Evolutionary conservation across 306 rosid species (phyloP), one percentile per base, ranked within the genome.

Genomic region (Lotus japonicus): DNA sequence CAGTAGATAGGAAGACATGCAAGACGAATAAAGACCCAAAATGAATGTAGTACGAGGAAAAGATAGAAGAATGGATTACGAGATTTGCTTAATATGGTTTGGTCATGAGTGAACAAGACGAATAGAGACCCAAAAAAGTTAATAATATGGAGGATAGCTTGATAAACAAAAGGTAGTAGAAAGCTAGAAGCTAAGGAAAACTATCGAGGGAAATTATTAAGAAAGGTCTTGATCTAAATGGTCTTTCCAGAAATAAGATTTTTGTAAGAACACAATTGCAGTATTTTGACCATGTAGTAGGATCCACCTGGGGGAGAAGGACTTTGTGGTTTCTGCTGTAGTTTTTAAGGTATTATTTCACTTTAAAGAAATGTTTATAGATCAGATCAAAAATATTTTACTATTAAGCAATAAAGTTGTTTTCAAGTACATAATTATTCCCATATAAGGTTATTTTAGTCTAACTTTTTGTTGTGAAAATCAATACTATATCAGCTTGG

Each of bases 381-480:
- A 41, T 59, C 56, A 2, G 33, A 51, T 68, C n/a, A 13, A 55
- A 51, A 68, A 73, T 42, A 16, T 17, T 17, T 53, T 6, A 31
- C 67, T 41, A 15, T 62, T 64, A 63, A 2, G 63, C 64, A 39
- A 75, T n/a, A 41, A 65, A 45, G 28, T 18, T 55, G 39, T 45
- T 33, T 48, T 51, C 71, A 19, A 5, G 58, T 18, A 46, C 52
- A n/a, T n/a, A n/a, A n/a, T 75, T 58, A 66, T 42, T 39, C 46
- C 28, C 14, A 26, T 44, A 72, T 17, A 33, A 65, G 13, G 19
- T 66, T 53, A 66, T 23, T n/a, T 69, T 14, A 54, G 55, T 48
- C 41, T 9, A 41, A 49, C 31, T n/a, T 38, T 42, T 50, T 51
- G 44, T 15, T 12, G 23, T 11, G 2, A 56, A 60, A 73, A 16